phyloP scores from a whole-genome alignment of 2,329 filamentous ascomycete species.

The Escovopsis sp. region DNA sequence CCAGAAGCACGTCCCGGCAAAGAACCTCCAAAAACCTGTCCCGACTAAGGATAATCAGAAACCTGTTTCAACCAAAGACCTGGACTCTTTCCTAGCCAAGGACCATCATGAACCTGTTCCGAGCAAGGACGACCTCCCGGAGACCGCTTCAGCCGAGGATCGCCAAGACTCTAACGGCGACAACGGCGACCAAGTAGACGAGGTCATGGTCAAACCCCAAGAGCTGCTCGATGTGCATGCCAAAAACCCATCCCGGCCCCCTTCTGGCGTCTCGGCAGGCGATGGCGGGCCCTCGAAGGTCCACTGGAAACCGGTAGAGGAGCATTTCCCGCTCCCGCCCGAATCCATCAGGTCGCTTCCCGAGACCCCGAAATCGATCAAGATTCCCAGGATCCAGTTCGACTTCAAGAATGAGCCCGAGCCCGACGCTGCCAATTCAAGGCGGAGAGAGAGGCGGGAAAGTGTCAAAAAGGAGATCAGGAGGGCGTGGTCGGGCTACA shows the following conservation, averaged over 20 bases:
- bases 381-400: constrained; percentile 65
- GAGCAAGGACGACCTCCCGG: too few relatives aligned
- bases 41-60: too few relatives aligned
- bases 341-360: constrained; percentile 64
- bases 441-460: constrained; percentile 48
- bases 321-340: constrained; percentile 62
- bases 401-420: constrained; percentile 52
- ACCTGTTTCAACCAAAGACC: too few relatives aligned
- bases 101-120: too few relatives aligned
- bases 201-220: too few relatives aligned
- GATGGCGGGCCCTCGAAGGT: constrained; percentile 16
- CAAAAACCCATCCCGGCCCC: constrained; percentile 14
- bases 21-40: too few relatives aligned
- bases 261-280: constrained; percentile 5
- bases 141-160: too few relatives aligned
- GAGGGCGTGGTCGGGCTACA: constrained; percentile 74
- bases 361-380: constrained; percentile 45
- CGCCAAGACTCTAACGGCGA: too few relatives aligned
- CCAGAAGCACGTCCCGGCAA: too few relatives aligned
- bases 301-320: constrained; percentile 61
- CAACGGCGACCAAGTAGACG: too few relatives aligned
- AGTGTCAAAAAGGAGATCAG: constrained; percentile 60
- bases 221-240: not conserved
- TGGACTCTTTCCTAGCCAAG: too few relatives aligned
- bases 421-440: constrained; percentile 32